These are phyloP conservation scores for Huntiella savannae DNA, from an alignment of 2,329 filamentous ascomycete genomes.

Conservation along the genomic window DNA sequence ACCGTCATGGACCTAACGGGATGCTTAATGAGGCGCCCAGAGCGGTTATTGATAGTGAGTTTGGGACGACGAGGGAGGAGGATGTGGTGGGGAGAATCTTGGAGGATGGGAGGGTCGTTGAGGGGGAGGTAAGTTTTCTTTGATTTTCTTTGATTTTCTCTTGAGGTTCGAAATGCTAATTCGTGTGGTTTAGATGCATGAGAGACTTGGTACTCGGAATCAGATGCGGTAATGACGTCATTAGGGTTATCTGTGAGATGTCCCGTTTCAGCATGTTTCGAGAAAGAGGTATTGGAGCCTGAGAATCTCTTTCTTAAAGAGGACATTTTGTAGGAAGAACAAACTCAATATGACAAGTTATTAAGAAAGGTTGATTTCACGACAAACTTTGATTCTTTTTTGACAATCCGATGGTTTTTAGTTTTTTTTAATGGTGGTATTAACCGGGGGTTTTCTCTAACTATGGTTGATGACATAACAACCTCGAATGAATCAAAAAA, in stretches of 20 bases:
- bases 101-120: slow-evolving; percentile 5
- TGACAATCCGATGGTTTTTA: too few relatives aligned
- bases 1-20: slow-evolving; percentile 80
- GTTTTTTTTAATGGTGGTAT: too few relatives aligned
- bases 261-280: neutral
- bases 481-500: neutral
- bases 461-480: too few relatives aligned
- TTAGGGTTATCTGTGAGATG: too few relatives aligned
- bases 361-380: too few relatives aligned
- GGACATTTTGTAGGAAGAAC: too few relatives aligned
- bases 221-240: neutral
- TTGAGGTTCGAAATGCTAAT: neutral
- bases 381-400: too few relatives aligned
- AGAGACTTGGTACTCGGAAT: neutral
- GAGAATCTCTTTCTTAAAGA: too few relatives aligned
- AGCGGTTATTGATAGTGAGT: slow-evolving; percentile 60
- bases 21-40: slow-evolving; percentile 60
- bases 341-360: too few relatives aligned
- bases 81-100: slow-evolving; percentile 62
- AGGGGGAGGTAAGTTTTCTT: slow-evolving; percentile 4
- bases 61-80: slow-evolving; percentile 62
- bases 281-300: too few relatives aligned
- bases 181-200: neutral
- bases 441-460: too few relatives aligned
- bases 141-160: too few relatives aligned